Conservation (phyloP, 2,329 filamentous ascomycete species). For the Beauveria scarabaeidicola region DNA sequence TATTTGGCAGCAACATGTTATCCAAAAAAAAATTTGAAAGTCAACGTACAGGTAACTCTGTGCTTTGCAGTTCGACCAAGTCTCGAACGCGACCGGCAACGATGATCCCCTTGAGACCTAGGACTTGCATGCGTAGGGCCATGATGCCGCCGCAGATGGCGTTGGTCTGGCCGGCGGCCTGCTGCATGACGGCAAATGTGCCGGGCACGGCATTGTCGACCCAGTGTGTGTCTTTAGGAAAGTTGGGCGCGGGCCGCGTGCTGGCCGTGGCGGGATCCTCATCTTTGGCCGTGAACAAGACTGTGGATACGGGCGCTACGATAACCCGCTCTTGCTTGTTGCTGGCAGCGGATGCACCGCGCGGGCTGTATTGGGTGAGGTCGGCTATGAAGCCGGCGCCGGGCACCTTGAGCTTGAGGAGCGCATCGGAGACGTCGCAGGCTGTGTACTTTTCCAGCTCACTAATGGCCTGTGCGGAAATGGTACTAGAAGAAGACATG, state of each 20-base stretch:
- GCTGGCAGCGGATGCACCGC: slow-evolving; percentile 13
- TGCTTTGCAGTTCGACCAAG: slow-evolving; percentile 47
- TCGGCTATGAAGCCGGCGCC: slow-evolving; percentile 61
- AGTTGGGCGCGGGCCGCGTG: slow-evolving; percentile 31
- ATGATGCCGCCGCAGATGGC: slow-evolving; percentile 72
- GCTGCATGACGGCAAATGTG: slow-evolving; percentile 58
- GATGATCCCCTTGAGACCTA: slow-evolving; percentile 53
- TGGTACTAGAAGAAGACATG: slow-evolving; percentile 11
- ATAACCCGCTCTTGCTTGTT: slow-evolving; percentile 20
- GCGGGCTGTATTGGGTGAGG: slow-evolving; percentile 27
- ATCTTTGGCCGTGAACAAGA: slow-evolving; percentile 54
- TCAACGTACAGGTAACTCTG: slow-evolving; percentile 45
- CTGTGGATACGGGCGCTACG: slow-evolving; percentile 50
- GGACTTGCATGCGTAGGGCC: slow-evolving; percentile 57
- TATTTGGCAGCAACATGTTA: not conserved
- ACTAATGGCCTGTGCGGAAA: slow-evolving; percentile 17
- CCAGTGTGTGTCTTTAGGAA: slow-evolving; percentile 56
- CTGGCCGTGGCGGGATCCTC: slow-evolving; percentile 18
- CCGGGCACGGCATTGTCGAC: slow-evolving; percentile 53
- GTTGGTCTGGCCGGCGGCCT: slow-evolving; percentile 56
- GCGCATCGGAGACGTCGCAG: slow-evolving; percentile 61
- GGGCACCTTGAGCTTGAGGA: slow-evolving; percentile 59
- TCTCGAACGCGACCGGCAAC: slow-evolving; percentile 62
- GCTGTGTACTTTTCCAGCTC: slow-evolving; percentile 32
- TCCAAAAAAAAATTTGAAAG: no score